phyloP scores from a whole-genome alignment of 495 filamentous ascomycete genomes.

The Xylaria longipes region DNA sequence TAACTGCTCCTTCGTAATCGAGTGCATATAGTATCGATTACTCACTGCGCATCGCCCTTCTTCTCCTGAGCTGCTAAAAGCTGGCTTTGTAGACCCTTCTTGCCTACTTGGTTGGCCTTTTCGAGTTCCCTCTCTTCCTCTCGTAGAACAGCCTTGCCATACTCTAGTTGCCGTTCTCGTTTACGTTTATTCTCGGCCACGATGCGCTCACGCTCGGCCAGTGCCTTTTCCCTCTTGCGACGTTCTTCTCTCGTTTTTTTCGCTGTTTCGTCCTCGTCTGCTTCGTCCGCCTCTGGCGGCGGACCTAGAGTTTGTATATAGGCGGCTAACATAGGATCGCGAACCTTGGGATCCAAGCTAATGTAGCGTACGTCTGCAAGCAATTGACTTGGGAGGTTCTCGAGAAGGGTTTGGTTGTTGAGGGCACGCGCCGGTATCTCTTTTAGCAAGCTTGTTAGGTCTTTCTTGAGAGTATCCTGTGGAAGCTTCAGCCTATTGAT shows the following conservation, averaged over 20 bases:
- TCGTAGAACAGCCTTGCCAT: constrained; percentile 68
- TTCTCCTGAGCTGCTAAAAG: constrained; percentile 46
- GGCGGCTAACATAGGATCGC: constrained; percentile 76
- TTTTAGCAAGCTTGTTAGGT: constrained; percentile 79
- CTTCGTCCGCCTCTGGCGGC: constrained; percentile 61
- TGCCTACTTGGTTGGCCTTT: constrained; percentile 76
- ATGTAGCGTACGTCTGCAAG: constrained; percentile 82
- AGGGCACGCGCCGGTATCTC: constrained; percentile 66
- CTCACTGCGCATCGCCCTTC: constrained; percentile 11
- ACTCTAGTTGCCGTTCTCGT: constrained; percentile 68
- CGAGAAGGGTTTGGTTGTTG: constrained; percentile 68
- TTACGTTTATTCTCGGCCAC: constrained; percentile 78
- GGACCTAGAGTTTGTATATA: constrained; percentile 76
- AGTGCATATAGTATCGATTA: not conserved
- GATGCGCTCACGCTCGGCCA: constrained; percentile 73
- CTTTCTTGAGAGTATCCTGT: constrained; percentile 75
- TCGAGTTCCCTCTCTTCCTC: constrained; percentile 83
- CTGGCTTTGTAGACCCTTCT: constrained; percentile 72
- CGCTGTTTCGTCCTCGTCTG: constrained; percentile 66
- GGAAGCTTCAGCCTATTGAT: constrained; percentile 78
- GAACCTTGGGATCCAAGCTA: constrained; percentile 68
- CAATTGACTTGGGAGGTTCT: constrained; percentile 70
- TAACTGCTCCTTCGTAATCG: not conserved
- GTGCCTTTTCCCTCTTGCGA: constrained; percentile 72
- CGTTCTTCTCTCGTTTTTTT: constrained; percentile 68